Evolutionary conservation across 1,139 yeast species (phyloP).

Genomic region (Petasospora fabianii): DNA sequence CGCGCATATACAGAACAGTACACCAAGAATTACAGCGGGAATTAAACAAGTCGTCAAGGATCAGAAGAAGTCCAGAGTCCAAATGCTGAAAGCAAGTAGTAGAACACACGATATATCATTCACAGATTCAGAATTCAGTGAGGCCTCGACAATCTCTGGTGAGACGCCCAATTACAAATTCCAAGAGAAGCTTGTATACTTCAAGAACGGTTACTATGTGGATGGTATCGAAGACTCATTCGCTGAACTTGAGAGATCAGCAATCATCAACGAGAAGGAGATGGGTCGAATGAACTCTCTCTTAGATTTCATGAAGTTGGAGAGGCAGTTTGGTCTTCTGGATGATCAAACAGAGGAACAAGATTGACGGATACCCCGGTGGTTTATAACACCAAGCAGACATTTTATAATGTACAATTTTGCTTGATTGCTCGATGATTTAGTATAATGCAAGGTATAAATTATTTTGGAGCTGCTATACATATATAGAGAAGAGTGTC

Average conservation of each 20-base stretch:
- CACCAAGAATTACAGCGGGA: constrained; percentile 24
- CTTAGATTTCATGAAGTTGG: constrained; percentile 23
- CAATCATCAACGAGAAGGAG: constrained; percentile 21
- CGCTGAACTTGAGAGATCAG: constrained; percentile 20
- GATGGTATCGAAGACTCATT: constrained; percentile 22
- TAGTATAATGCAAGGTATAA: too few species aligned
- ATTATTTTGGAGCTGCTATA: too few species aligned
- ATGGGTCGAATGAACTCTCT: constrained; percentile 18
- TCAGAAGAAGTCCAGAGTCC: constrained; percentile 22
- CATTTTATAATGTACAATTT: too few species aligned
- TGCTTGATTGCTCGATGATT: too few species aligned
- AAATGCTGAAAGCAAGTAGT: constrained; percentile 15
- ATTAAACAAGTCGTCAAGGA: constrained; percentile 26
- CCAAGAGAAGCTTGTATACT: constrained; percentile 20
- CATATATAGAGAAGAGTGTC: too few species aligned
- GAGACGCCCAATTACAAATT: constrained; percentile 27
- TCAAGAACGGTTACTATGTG: constrained; percentile 26
- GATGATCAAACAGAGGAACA: constrained; percentile 2
- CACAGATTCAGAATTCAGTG: constrained; percentile 26
- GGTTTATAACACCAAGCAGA: not conserved
- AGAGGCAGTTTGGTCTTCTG: constrained; percentile 18
- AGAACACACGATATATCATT: constrained; percentile 12
- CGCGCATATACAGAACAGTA: constrained; percentile 5
- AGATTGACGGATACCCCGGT: constrained; percentile 15
- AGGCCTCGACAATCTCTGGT: constrained; percentile 23